phyloP scores from a whole-genome alignment of 768 basidiomycete genomes.

The Russula lepida region DNA sequence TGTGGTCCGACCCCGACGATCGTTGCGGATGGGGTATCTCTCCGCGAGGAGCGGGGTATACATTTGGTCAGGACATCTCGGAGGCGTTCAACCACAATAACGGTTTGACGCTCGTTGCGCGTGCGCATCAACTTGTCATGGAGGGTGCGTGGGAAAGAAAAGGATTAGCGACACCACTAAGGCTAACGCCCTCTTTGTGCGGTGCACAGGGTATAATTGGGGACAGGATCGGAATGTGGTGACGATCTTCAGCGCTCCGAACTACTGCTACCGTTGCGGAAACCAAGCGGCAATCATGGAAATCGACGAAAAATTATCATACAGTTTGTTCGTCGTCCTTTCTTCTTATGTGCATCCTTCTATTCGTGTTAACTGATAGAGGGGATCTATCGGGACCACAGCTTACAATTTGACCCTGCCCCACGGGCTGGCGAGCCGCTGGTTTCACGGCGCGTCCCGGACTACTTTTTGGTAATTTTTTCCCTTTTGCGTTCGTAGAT shows the following conservation, averaged over 20 bases:
- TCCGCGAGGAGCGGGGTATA: conserved; percentile 97
- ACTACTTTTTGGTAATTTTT: conserved; percentile 78
- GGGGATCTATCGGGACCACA: conserved; percentile 27
- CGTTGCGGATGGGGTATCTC: conserved; percentile 99
- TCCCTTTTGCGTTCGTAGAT: not conserved
- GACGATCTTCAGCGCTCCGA: conserved; percentile 98
- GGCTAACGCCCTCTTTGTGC: not conserved
- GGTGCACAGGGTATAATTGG: conserved; percentile 75
- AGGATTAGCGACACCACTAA: not conserved
- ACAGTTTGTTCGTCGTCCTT: conserved; percentile 65
- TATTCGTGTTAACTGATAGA: conserved; percentile 11
- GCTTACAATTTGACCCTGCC: conserved; percentile 99
- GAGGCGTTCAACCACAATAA: conserved; percentile 99
- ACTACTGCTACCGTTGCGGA: conserved; percentile 99
- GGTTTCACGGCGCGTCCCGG: conserved; percentile 90
- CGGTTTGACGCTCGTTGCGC: conserved; percentile 88
- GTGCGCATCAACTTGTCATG: conserved; percentile 94
- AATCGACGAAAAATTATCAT: conserved; percentile 96
- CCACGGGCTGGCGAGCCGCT: conserved; percentile 97
- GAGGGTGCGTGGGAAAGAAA: conserved; percentile 54
- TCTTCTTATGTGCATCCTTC: conserved; percentile 1
- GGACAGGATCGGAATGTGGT: conserved; percentile 99
- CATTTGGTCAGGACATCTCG: conserved; percentile 98
- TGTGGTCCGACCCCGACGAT: conserved; percentile 99
- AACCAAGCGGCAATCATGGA: conserved; percentile 99